Base-by-base conservation (phyloP, 2,329 filamentous ascomycete genomes). In the Ascochyta clinopodiicola region DNA sequence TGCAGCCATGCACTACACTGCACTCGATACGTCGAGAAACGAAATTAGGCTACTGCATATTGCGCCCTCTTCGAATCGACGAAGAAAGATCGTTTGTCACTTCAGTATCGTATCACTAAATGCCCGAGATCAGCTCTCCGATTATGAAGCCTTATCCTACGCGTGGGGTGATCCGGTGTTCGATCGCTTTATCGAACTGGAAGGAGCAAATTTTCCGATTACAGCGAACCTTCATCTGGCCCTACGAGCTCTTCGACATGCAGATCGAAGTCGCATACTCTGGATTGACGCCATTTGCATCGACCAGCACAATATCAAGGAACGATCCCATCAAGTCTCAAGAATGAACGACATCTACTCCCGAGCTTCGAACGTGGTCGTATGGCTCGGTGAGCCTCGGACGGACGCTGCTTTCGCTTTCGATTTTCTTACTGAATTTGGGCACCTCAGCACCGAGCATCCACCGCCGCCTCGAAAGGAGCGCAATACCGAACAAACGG, bases 271-370 rank as follows among this genome's bases (percentile, higher is more conserved):
- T 15, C 51, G 59, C 7, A n/a, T 42, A 13, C 21, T 61, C 3
- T 61, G 59, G 56, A 43, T 61, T 0, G 59, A 61, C 29, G 59
- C 56, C 3, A 22, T 61, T 12, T 61, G 51, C 12, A 61, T 61
- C 24, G 45, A 61, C 31, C 59, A 61, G 29, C 36, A 54, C 27
- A 55, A 49, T n/a, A 13, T 44, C 9, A 34, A 27, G 5, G 51
- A 55, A 17, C 51, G 51, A 7, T 48, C 39, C 21, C 51, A 55
- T 36, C 51, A 55, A 17, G 51, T 55, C 15, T 49, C 44, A 24
- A 21, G 40, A 5, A 55, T 55, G 51, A 49, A 49, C 21, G 45
- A 55, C 13, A 55, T 55, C 13, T 55, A 55, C 36, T 55, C 45
- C 1, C 21, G 37, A 9, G 51, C 45, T 10, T 31, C 38, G 9